Conservation (phyloP, 805 yeast species). For the Saturnispora hagleri region DNA sequence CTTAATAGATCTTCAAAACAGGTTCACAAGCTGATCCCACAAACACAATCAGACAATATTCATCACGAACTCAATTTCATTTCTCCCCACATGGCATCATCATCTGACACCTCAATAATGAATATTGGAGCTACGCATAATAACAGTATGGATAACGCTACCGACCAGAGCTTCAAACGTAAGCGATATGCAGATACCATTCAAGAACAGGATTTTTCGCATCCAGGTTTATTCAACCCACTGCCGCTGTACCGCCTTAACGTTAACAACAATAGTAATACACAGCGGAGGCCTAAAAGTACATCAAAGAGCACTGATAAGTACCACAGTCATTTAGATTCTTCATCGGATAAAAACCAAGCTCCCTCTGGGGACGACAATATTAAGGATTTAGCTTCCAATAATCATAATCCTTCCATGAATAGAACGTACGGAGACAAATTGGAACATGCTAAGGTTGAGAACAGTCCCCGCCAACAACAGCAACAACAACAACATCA, state of each 20-base stretch:
- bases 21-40: not conserved
- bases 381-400: not conserved
- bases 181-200: not conserved
- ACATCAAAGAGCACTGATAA: not conserved
- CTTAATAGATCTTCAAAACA: not conserved
- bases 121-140: not conserved
- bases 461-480: not conserved
- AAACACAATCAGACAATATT: not conserved
- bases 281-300: not conserved
- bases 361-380: not conserved
- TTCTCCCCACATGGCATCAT: not conserved
- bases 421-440: not conserved
- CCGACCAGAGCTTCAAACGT: not conserved
- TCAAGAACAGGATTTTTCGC: constrained; percentile 4
- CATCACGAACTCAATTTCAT: not conserved
- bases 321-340: not conserved
- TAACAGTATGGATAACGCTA: not conserved
- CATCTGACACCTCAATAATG: not conserved
- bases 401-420: not conserved
- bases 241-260: not conserved
- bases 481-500: constrained; percentile 7
- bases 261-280: not conserved
- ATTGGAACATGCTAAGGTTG: not conserved
- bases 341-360: not conserved
- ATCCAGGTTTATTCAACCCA: not conserved